phyloP scores from a whole-genome alignment of 371 early-diverging fungal species.

The Nematocida minor region DNA sequence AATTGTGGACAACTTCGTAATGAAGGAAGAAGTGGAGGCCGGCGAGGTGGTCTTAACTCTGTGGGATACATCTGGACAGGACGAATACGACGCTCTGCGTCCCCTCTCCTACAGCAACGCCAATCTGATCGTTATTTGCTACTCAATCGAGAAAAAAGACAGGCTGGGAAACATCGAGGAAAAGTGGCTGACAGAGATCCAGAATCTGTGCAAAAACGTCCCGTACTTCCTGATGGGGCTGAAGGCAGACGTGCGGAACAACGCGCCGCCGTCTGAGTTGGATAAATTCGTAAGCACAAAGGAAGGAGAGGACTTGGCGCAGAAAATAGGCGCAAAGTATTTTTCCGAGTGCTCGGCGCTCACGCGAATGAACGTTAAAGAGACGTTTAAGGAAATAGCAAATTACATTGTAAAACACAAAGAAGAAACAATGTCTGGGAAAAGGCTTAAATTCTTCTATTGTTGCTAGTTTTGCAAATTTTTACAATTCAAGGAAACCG shows the following conservation, averaged over 20 bases:
- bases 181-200: constrained; percentile 66
- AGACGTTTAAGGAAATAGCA: constrained; percentile 59
- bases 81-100: constrained; percentile 66
- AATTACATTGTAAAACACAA: constrained; percentile 49
- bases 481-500: neutral
- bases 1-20: constrained; percentile 66
- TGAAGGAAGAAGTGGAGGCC: constrained; percentile 52
- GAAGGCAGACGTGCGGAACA: constrained; percentile 64
- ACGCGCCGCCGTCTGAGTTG: constrained; percentile 23
- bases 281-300: constrained; percentile 54
- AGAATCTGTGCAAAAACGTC: constrained; percentile 64
- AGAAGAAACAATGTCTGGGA: constrained; percentile 13
- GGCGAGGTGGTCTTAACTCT: constrained; percentile 63
- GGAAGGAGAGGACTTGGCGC: constrained; percentile 58
- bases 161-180: constrained; percentile 61
- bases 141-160: constrained; percentile 65
- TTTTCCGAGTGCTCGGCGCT: constrained; percentile 65
- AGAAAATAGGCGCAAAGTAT: constrained; percentile 59
- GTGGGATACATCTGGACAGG: constrained; percentile 67
- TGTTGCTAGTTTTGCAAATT: constrained; percentile 25
- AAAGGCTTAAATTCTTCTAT: constrained; percentile 18
- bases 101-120: constrained; percentile 65
- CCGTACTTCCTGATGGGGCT: constrained; percentile 63
- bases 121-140: constrained; percentile 65
- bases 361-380: constrained; percentile 63